Base-by-base conservation (phyloP, 2,329 filamentous ascomycete species). In the Furcasterigmium furcatum region DNA sequence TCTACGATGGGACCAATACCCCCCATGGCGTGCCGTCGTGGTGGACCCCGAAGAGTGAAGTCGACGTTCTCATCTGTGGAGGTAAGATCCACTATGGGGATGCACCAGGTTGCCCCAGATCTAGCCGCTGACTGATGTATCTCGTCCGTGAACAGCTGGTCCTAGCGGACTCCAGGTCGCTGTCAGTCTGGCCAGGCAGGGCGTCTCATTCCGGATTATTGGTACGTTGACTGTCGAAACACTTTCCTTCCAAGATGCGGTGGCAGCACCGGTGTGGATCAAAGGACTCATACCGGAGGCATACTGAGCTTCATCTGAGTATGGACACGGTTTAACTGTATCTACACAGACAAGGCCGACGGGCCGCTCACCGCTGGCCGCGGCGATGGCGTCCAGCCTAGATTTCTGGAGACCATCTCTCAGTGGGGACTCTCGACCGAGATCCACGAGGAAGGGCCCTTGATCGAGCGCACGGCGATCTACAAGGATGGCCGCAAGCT, bases 51-150 rank as follows among this genome's bases (percentile, higher is more conserved):
- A 21, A 45, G 25, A 48, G 49, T 22, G 53, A 64, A 24, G 61
- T 65, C 9, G 61, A 65, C 49, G 61, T 65, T 10, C 46, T 64
- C 9, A 64, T 65, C 38, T 55, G 54, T 40, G 62, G 62, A 49
- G 62, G 62, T 64, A 54, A 34, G 52, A 22, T 22, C 63, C 13
- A 8, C 6, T 14, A 35, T 35, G 32, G 8, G 6, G 7, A 27
- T 27, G 7, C 24, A 7, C 24, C 12, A 12, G n/a, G n/a, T n/a
- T n/a, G n/a, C n/a, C n/a, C n/a, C 7, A 35, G 32, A 35, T n/a
- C 32, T n/a, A 8, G 6, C 7, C 32, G 6, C 32, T 35, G 32
- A 35, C 32, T n/a, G 7, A n/a, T n/a, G 6, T 6, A 18, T 8
- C 13, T 35, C n/a, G n/a, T 35, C 12, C 12, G 24, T 12, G 14